phyloP scores from a whole-genome alignment of 2,329 filamentous ascomycete species.

The Phoma sp. region DNA sequence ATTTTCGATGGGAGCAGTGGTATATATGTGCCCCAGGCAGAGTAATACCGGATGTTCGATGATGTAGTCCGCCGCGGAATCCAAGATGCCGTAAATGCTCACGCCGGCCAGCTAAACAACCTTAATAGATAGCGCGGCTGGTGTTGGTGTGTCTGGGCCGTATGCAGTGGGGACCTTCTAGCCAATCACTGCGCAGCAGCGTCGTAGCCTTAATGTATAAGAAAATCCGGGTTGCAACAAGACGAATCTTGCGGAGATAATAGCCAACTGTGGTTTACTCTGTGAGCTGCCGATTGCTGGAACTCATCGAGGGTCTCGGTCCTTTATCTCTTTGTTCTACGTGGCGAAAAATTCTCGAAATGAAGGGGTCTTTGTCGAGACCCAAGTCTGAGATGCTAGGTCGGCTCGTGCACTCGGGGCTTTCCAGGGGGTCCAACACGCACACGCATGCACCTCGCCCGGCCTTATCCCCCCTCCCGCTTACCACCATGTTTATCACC shows the following conservation, averaged over 20 bases:
- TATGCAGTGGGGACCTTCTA: background rate
- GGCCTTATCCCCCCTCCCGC: constrained; percentile 2
- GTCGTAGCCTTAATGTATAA: constrained; percentile 6
- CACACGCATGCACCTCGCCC: constrained; percentile 12
- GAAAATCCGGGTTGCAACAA: constrained; percentile 5
- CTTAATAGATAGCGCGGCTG: constrained; percentile 24
- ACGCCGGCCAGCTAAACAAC: constrained; percentile 26
- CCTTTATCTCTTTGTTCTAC: constrained; percentile 6
- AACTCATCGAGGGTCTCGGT: background rate
- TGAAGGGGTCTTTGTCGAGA: constrained; percentile 13
- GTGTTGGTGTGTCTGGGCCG: constrained; percentile 32
- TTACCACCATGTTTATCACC: constrained; percentile 1
- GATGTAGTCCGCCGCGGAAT: constrained; percentile 25
- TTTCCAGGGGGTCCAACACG: constrained; percentile 7
- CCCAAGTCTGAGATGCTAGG: constrained; percentile 3
- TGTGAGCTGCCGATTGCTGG: background rate
- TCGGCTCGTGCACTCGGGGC: constrained; percentile 3
- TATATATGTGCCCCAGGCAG: constrained; percentile 33
- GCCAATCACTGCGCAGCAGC: constrained; percentile 11
- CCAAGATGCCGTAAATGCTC: constrained; percentile 11
- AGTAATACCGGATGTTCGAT: constrained; percentile 38
- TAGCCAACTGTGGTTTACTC: background rate
- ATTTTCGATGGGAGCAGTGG: constrained; percentile 7
- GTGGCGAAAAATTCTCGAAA: constrained; percentile 10
- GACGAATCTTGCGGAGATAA: background rate